Base-by-base conservation (phyloP, 176 grass and related monocot genomes). In the Aegilops longissima region DNA sequence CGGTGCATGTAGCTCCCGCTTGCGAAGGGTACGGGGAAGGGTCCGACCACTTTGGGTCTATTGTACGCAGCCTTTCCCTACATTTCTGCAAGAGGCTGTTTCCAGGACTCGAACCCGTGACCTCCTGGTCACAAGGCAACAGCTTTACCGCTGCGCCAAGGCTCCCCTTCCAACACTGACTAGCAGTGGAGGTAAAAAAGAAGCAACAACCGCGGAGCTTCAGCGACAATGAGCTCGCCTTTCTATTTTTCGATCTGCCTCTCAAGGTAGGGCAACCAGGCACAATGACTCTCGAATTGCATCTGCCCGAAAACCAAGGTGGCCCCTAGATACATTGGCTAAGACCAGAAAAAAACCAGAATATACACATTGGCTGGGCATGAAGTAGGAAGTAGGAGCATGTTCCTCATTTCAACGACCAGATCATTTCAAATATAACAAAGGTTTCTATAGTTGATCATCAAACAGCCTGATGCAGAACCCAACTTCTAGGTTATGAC, bases 401-500 rank as follows among this genome's bases (percentile, higher is more conserved):
- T 59, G 56, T 20, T 59, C 56, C 56, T 59, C 56, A 59, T 17
- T 66, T 35, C 16, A 69, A 69, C 66, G 18, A 59, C 17, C 33
- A 69, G 44, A 29, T 49, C 18, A 76, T 30, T 76, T 76, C 44
- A 76, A 76, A 80, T 72, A 78, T 62, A 82, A 62, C 36, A 70
- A 10, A 80, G 8, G 12, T 18, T 66, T 90, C 40, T 54, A 40
- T 18, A n/a, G 39, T 35, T 68, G 24, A 77, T 35, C 16, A 38
- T 61, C 68, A 73, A 74, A 67, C 3, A 61, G 12, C 49, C 79
- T 79, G 42, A 36, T 84, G 27, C 27, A 21, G 67, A 75, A 75
- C 34, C 68, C 31, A 84, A 44, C 30, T 45, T 80, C 59, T 73
- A 90, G 25, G 21, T 70, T 80, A 84, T 47, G 27, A 74, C 2